Evolutionary conservation across 1,284 basidiomycete genomes (phyloP).

Genomic region (Wallemia mellicola): DNA sequence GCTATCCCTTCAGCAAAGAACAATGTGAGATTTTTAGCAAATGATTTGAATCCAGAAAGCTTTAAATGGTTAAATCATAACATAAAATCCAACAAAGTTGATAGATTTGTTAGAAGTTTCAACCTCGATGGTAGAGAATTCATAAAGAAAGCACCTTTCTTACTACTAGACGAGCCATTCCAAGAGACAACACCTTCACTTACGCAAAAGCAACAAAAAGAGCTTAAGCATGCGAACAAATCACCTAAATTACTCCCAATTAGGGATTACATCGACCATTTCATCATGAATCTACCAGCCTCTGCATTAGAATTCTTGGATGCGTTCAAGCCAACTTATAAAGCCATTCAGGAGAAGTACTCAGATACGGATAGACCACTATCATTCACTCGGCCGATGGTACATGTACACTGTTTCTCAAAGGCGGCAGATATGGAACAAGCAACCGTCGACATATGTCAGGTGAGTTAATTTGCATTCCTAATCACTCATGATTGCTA

Average conservation of each 20-base stretch:
- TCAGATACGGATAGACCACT: background rate
- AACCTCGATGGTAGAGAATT: slow-evolving; percentile 64
- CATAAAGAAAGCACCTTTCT: slow-evolving; percentile 29
- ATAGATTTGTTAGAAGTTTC: slow-evolving; percentile 30
- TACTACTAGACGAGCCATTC: slow-evolving; percentile 33
- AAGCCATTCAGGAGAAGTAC: slow-evolving; percentile 1
- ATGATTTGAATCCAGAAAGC: slow-evolving; percentile 78
- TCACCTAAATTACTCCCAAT: background rate
- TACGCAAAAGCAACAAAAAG: slow-evolving; percentile 2
- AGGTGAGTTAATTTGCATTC: slow-evolving; percentile 24
- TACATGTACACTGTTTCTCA: slow-evolving; percentile 93
- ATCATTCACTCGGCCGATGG: slow-evolving; percentile 27
- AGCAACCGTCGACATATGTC: slow-evolving; percentile 42
- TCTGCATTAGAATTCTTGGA: slow-evolving; percentile 69
- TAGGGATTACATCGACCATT: slow-evolving; percentile 39
- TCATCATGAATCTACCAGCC: slow-evolving; percentile 91
- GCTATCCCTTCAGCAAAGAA: slow-evolving; percentile 73
- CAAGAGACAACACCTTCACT: slow-evolving; percentile 9
- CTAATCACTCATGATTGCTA: slow-evolving; percentile 1
- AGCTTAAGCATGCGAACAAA: background rate
- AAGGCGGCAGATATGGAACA: slow-evolving; percentile 39
- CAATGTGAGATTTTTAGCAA: slow-evolving; percentile 60
- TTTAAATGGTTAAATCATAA: slow-evolving; percentile 49
- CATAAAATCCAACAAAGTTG: slow-evolving; percentile 45
- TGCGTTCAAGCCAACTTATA: slow-evolving; percentile 41